Evolutionary conservation across 306 rosid species (phyloP), one percentile per base, ranked within the genome.

Genomic region (Dalbergia cochinchinensis): DNA sequence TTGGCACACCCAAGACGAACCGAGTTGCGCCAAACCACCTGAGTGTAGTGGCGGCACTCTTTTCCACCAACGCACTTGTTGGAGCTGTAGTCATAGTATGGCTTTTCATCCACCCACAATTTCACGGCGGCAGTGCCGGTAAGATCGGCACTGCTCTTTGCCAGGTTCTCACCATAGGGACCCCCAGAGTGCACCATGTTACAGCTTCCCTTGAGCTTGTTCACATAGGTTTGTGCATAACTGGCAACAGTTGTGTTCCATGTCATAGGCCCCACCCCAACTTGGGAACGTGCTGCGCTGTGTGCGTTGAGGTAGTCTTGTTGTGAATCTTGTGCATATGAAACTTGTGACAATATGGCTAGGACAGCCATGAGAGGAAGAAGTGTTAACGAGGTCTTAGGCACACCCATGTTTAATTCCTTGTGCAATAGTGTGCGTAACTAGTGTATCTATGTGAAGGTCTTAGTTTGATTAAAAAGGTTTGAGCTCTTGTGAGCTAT

Each of bases 1-100:
- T 48, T 48, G 6, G 6, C 54, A 48, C 54, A 48, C 5, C 54
- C 54, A 48, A 48, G 54, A 11, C 71, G 80, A 6, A 26, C 37
- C 5, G 89, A 77, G 31, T 72, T 18, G 0, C 19, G 66, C 87
- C 87, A 86, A 5, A 83, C 78, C 18, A 80, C 89, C 65, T 86
- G 89, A 65, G 84, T 86, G 44, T 71, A 80, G 41, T 86, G 85
- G 20, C 31, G 11, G 55, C 87, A 83, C 13, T 22, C 50, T 4
- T 48, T 11, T 12, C 85, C 80, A 0, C 73, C 80, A 9, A 9
- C 45, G 33, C 86, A 87, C 0, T 78, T 12, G 18, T 87, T 84
- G 13, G 69, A 31, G 11, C 6, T 4, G 83, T 81, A 64, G 33
- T 57, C 5, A 26, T 87, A 87, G 70, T 77, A 0, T 12, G 50